These are phyloP conservation scores for Taxillus chinensis DNA, from an alignment of 164 flowering plant species.

Conservation along the genomic window DNA sequence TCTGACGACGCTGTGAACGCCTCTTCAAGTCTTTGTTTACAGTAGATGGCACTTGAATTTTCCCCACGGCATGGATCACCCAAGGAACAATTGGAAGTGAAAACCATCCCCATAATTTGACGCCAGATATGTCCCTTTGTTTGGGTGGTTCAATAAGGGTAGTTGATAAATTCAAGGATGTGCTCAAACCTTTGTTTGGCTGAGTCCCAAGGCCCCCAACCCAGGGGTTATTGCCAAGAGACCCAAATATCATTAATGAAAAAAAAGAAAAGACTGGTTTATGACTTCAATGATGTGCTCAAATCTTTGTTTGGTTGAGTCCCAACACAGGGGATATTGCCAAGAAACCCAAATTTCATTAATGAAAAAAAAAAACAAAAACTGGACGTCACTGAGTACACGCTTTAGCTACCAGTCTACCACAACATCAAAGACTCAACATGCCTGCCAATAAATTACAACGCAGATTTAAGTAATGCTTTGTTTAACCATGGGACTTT, in stretches of 20 bases:
- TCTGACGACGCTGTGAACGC: constrained; percentile 13
- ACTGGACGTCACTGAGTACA: too few relatives aligned
- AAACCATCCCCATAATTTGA: constrained; percentile 40
- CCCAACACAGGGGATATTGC: constrained; percentile 22
- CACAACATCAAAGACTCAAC: too few relatives aligned
- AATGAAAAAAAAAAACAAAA: not conserved
- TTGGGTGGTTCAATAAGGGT: constrained; percentile 18
- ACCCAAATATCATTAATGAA: constrained; percentile 22
- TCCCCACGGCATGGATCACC: constrained; percentile 26
- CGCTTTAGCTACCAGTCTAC: too few relatives aligned
- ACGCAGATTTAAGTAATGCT: too few relatives aligned
- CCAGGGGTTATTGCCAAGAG: constrained; percentile 25
- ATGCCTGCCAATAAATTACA: too few relatives aligned
- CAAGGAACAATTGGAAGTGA: constrained; percentile 47
- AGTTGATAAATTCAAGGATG: constrained; percentile 11
- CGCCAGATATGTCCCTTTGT: constrained; percentile 13
- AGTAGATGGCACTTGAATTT: constrained; percentile 27
- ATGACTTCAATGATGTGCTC: constrained; percentile 11
- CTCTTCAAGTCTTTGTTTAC: constrained; percentile 37
- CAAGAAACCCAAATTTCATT: constrained; percentile 30
- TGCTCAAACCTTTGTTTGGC: constrained; percentile 11
- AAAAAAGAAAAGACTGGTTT: not conserved
- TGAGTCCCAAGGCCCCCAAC: constrained; percentile 9
- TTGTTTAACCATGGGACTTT: too few relatives aligned
- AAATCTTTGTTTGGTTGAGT: constrained; percentile 12